A percentile compares a stretch with the other conserved stretches of the same genome.
Conservation (phyloP, 441 rosid species). For the Syzygium syzygioides region DNA sequence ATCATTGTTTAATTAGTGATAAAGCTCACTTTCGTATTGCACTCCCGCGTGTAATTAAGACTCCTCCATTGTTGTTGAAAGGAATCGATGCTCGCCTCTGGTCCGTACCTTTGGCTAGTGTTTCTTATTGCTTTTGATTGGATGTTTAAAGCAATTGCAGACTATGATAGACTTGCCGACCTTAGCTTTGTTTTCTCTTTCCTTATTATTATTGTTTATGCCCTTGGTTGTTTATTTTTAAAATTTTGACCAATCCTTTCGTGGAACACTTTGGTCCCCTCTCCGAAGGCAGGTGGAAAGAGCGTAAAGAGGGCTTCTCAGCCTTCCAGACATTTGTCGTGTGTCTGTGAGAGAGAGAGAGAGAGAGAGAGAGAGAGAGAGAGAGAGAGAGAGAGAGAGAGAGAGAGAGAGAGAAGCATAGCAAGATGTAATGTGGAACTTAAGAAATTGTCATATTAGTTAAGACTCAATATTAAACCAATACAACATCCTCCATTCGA, state of each 20-base stretch:
- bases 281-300: background rate
- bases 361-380: background rate
- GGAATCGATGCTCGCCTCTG: slow-evolving; percentile 2
- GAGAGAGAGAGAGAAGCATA: background rate
- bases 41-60: slow-evolving; percentile 15
- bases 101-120: slow-evolving; percentile 4
- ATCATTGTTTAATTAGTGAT: background rate
- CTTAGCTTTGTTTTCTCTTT: background rate
- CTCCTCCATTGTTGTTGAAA: slow-evolving; percentile 15
- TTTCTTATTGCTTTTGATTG: background rate
- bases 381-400: too few species aligned
- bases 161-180: background rate
- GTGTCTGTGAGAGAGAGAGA: background rate
- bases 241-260: background rate
- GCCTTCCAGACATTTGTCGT: background rate
- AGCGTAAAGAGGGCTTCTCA: background rate
- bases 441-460: background rate
- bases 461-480: background rate
- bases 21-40: slow-evolving; percentile 4
- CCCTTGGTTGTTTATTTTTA: background rate
- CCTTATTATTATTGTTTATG: background rate
- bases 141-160: background rate
- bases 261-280: background rate
- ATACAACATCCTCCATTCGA: background rate
- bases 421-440: background rate